Conservation (phyloP, 179 eudicot species). For the Spergularia azorica region DNA sequence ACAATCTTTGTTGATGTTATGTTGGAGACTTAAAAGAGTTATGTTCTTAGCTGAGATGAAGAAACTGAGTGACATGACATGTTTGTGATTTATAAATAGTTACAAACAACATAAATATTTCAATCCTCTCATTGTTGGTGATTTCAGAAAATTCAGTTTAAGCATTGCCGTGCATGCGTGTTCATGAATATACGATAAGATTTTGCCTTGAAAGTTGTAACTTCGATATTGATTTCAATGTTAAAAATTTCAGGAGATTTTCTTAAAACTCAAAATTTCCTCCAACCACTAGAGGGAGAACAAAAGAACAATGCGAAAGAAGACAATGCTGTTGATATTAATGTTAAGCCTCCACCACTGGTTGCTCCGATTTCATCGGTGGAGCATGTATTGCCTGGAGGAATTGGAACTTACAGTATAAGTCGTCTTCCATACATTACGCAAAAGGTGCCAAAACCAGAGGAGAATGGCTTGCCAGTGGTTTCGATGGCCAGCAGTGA, state of each 20-base stretch:
- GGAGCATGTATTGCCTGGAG: constrained; percentile 84
- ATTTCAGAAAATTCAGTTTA: no score
- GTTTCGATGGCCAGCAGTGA: constrained; percentile 56
- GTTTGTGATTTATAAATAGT: no score
- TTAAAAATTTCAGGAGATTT: constrained; percentile 46
- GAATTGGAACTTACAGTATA: constrained; percentile 87
- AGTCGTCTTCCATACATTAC: constrained; percentile 62
- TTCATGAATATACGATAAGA: no score
- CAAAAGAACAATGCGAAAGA: constrained; percentile 48
- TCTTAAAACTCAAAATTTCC: constrained; percentile 82
- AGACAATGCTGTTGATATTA: constrained; percentile 41
- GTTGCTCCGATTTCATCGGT: constrained; percentile 47
- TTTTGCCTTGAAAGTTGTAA: not conserved
- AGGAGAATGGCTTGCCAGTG: constrained; percentile 45
- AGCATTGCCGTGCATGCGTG: no score
- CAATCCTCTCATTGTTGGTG: no score
- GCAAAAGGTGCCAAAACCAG: constrained; percentile 64
- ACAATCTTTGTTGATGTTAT: no score
- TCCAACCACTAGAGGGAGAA: constrained; percentile 75
- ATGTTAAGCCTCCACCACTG: constrained; percentile 47
- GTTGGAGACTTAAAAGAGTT: no score
- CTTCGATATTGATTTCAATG: not conserved
- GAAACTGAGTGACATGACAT: not conserved
- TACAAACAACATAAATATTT: no score
- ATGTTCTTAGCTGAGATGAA: not conserved